These are phyloP conservation scores for Termitomyces eurrhizus DNA, from an alignment of 768 basidiomycete genomes.

Conservation along the genomic window DNA sequence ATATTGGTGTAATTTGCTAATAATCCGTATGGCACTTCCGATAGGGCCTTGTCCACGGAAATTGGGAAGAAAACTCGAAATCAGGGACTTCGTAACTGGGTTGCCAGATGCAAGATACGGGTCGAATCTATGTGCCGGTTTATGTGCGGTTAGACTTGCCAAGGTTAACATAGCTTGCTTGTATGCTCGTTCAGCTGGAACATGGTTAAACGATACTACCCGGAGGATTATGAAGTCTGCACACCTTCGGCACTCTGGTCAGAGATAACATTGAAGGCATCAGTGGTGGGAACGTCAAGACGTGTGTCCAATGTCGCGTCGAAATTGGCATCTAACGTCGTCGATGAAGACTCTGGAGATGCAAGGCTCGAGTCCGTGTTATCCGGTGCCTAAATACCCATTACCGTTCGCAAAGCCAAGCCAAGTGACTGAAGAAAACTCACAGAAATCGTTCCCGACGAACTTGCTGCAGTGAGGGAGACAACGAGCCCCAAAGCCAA, in stretches of 20 bases:
- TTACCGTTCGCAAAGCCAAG: conserved; percentile 5
- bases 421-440: conserved; percentile 7
- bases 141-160: conserved; percentile 56
- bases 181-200: conserved; percentile 66
- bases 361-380: background rate
- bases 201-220: conserved; percentile 5
- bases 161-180: conserved; percentile 70
- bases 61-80: conserved; percentile 66
- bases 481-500: conserved; percentile 57
- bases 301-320: background rate
- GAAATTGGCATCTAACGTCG: background rate
- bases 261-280: conserved; percentile 26
- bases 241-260: conserved; percentile 54
- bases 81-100: conserved; percentile 44
- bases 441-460: conserved; percentile 27
- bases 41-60: conserved; percentile 76
- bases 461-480: conserved; percentile 38
- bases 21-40: conserved; percentile 65
- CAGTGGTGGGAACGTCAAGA: background rate
- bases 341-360: conserved; percentile 3
- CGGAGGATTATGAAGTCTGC: conserved; percentile 1
- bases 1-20: conserved; percentile 60
- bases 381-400: conserved; percentile 5
- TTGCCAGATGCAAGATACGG: conserved; percentile 41
- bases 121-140: conserved; percentile 54